Conservation (phyloP, 2,329 filamentous ascomycete species). For the Chaetoscypha palmicola region DNA sequence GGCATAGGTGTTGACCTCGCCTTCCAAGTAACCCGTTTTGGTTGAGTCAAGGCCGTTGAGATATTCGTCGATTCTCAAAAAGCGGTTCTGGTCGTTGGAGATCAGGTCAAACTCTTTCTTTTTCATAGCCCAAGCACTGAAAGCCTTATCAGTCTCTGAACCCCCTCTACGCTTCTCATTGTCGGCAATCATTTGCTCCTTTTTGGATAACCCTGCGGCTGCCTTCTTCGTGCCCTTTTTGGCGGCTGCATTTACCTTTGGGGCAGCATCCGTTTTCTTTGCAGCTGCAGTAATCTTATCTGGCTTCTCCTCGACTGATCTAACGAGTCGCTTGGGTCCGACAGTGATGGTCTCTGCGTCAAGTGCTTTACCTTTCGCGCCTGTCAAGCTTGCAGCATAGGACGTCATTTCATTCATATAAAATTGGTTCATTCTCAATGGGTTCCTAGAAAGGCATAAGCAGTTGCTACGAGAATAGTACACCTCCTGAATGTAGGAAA, state of each 20-base stretch:
- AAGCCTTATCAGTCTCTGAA: conserved; percentile 28
- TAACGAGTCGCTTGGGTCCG: conserved; percentile 25
- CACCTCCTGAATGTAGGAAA: conserved; percentile 1
- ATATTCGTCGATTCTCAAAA: conserved; percentile 25
- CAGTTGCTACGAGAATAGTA: neutral
- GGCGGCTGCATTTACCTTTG: conserved; percentile 15
- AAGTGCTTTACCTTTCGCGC: conserved; percentile 53
- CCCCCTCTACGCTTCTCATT: conserved; percentile 28
- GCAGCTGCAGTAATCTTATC: conserved; percentile 12
- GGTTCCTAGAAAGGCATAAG: conserved; percentile 20
- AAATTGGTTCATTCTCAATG: conserved; percentile 42
- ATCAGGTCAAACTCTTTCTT: conserved; percentile 27
- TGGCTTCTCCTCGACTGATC: conserved; percentile 25
- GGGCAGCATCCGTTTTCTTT: conserved; percentile 22
- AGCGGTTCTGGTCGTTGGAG: conserved; percentile 27
- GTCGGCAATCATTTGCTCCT: conserved; percentile 31
- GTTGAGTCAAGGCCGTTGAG: conserved; percentile 27
- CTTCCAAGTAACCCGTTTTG: conserved; percentile 26
- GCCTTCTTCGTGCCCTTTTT: conserved; percentile 34
- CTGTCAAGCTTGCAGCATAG: conserved; percentile 65
- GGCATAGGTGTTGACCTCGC: conserved; percentile 38
- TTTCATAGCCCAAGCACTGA: conserved; percentile 26
- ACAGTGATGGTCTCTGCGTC: conserved; percentile 58
- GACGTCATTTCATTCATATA: conserved; percentile 61
- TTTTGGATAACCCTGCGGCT: conserved; percentile 31